Evolutionary conservation across 177 flowering plant species (phyloP).

Genomic region (Vitis hybrid): DNA sequence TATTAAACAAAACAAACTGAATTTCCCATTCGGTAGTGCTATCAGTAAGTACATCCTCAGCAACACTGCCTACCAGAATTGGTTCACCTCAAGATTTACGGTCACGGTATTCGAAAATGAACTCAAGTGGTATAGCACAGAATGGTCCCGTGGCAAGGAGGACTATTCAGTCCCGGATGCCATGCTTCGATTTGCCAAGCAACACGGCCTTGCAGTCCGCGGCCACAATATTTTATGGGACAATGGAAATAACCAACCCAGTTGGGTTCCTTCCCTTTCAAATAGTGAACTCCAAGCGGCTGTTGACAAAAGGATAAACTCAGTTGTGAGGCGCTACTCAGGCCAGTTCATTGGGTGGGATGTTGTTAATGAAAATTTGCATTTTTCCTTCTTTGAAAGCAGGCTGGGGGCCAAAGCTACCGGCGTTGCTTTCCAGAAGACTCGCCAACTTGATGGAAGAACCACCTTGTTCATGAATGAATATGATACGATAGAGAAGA

Average conservation of each 20-base stretch:
- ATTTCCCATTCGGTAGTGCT: constrained; percentile 44
- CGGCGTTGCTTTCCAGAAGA: constrained; percentile 6
- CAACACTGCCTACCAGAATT: constrained; percentile 36
- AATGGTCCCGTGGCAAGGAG: constrained; percentile 21
- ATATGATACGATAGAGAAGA: constrained; percentile 38
- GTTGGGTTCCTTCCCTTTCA: constrained; percentile 32
- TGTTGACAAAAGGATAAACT: constrained; percentile 8
- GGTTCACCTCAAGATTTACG: constrained; percentile 43
- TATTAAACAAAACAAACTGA: constrained; percentile 11
- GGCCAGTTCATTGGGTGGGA: constrained; percentile 44
- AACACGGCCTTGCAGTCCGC: constrained; percentile 23
- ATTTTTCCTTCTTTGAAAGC: constrained; percentile 28
- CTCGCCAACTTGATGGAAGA: constrained; percentile 12
- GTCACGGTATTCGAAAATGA: constrained; percentile 43
- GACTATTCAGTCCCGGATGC: constrained; percentile 42
- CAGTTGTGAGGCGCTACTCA: constrained; percentile 26
- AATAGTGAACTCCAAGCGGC: constrained; percentile 17
- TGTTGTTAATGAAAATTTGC: constrained; percentile 45
- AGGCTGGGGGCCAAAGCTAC: constrained; percentile 25
- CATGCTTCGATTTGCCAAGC: constrained; percentile 30
- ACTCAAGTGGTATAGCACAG: constrained; percentile 53
- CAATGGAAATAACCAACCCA: constrained; percentile 26
- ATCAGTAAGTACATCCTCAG: constrained; percentile 37
- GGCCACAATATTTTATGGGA: constrained; percentile 53
- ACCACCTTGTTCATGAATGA: constrained; percentile 48